Base-by-base conservation (phyloP, 768 basidiomycete species). In the Lentinus tigrinus region DNA sequence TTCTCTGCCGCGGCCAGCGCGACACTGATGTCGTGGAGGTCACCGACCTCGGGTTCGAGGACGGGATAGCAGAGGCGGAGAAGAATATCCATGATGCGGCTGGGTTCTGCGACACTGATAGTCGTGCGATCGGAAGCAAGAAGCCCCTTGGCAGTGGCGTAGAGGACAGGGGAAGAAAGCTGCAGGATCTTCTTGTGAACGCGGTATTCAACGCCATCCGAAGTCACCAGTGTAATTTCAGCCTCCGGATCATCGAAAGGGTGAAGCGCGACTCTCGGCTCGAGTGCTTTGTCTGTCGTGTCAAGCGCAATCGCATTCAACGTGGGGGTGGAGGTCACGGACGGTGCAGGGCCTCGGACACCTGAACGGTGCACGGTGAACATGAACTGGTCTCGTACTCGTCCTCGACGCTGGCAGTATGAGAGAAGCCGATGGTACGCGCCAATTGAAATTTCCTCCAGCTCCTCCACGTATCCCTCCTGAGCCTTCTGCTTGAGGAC, bases 131-230 rank as follows among this genome's bases (percentile, higher is more conserved):
- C 13, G 7, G 28, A 38, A 4, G 40, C 9, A 1, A 49, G 34
- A n/a, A 39, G 38, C 17, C 43, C 39, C 26, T 50, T 51, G 17
- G 40, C 27, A 24, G 23, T n/a, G 2, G 38, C 54, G 34, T 65
- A 58, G 52, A 75, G 77, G 58, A 71, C 64, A 0, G 74, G 68
- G 8, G 76, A 76, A 0, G 73, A 65, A 13, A 74, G 65, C 19
- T 65, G 63, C 26, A 76, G 71, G 49, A 76, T 68, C 6, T 63
- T 55, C 19, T 64, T 74, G 62, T 73, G 71, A 6, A 72, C 55
- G 11, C 60, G 67, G 50, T 74, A 84, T 52, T 73, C 67, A 60
- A 77, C 72, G 36, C 71, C 67, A 64, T 85, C 85, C 48, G 80
- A 80, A 4, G 82, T 50, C 36, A 34, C 49, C n/a, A 50, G 28